These are phyloP conservation scores for Termitomyces sp. DNA, from an alignment of 768 basidiomycete genomes.

Conservation along the genomic window DNA sequence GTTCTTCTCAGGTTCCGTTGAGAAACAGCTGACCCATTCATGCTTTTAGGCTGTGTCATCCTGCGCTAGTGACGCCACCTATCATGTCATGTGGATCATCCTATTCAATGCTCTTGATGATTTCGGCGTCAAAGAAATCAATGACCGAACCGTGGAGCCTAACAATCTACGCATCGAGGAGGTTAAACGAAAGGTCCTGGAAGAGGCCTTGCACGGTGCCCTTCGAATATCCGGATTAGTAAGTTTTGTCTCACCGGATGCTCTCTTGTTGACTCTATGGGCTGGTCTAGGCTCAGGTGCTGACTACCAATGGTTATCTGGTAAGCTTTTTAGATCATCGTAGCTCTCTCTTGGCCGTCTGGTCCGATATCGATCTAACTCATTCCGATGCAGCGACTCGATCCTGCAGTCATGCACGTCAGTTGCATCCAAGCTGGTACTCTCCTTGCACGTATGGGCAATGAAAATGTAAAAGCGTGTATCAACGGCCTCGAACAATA, in stretches of 20 bases:
- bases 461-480: slow-evolving; percentile 78
- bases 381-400: slow-evolving; percentile 47
- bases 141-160: slow-evolving; percentile 33
- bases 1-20: slow-evolving; percentile 2
- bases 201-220: slow-evolving; percentile 82
- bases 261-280: slow-evolving; percentile 1
- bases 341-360: slow-evolving; percentile 16
- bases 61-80: slow-evolving; percentile 84
- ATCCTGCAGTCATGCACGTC: slow-evolving; percentile 87
- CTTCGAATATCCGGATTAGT: slow-evolving; percentile 87
- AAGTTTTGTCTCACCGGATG: slow-evolving; percentile 19
- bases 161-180: slow-evolving; percentile 51
- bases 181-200: slow-evolving; percentile 62
- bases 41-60: slow-evolving; percentile 37
- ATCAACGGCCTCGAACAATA: slow-evolving; percentile 86
- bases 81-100: slow-evolving; percentile 89
- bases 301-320: slow-evolving; percentile 85
- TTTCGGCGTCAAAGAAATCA: slow-evolving; percentile 74
- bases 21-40: slow-evolving; percentile 5
- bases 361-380: background rate
- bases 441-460: slow-evolving; percentile 75
- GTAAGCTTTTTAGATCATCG: slow-evolving; percentile 25
- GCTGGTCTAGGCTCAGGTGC: slow-evolving; percentile 58
- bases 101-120: slow-evolving; percentile 80
- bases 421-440: slow-evolving; percentile 80